Evolutionary conservation across 345 rosid species (phyloP).

Genomic region (Gossypium sturtianum): DNA sequence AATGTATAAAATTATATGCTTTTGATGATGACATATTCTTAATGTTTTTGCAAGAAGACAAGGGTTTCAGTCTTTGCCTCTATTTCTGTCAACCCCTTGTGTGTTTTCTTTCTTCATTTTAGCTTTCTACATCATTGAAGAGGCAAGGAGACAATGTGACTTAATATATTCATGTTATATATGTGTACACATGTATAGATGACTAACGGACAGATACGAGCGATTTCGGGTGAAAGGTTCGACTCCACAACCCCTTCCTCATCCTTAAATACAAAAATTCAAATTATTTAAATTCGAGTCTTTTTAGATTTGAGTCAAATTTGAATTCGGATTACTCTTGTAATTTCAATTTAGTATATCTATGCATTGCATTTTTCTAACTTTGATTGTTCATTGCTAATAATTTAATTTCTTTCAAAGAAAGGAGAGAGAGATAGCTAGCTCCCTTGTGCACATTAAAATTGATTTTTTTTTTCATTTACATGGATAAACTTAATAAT

Average conservation of each 20-base stretch:
- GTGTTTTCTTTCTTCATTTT: background rate
- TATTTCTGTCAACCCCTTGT: background rate
- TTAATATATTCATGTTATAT: background rate
- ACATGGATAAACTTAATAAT: slow-evolving; percentile 4
- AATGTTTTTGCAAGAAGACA: background rate
- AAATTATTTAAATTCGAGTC: too few species aligned
- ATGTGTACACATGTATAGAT: background rate
- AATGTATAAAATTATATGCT: too few species aligned
- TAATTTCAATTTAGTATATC: background rate
- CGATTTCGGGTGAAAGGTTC: too few species aligned
- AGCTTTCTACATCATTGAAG: slow-evolving; percentile 12
- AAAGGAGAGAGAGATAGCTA: background rate
- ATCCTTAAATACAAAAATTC: too few species aligned
- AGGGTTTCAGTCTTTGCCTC: background rate
- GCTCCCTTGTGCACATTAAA: slow-evolving; percentile 10
- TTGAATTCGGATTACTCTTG: too few species aligned
- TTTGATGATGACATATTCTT: too few species aligned
- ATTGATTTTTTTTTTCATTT: slow-evolving; percentile 12
- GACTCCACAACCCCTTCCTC: too few species aligned
- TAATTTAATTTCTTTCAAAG: background rate
- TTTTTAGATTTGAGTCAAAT: too few species aligned
- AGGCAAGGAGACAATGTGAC: slow-evolving; percentile 9
- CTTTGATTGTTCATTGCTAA: background rate
- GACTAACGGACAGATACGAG: background rate
- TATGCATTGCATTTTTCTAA: too few species aligned